phyloP scores from a whole-genome alignment of 768 basidiomycete species.

The Amanita pseudoporphyria region DNA sequence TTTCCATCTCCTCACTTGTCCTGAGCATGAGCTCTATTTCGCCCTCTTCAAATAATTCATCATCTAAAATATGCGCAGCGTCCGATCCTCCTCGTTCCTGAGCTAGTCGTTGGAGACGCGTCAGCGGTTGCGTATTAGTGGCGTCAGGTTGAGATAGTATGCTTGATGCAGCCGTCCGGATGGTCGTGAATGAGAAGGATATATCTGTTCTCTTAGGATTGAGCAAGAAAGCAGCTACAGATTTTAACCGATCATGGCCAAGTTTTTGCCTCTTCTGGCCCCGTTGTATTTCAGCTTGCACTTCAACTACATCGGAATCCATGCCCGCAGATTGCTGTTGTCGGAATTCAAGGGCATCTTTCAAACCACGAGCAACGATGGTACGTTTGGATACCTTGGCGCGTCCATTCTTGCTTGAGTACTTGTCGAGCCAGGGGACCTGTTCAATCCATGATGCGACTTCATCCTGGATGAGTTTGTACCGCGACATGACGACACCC shows the following conservation, averaged over 20 bases:
- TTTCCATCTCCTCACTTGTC: slow-evolving; percentile 38
- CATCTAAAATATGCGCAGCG: slow-evolving; percentile 44
- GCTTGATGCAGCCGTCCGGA: slow-evolving; percentile 1
- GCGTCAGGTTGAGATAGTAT: slow-evolving; percentile 17
- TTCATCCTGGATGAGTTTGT: slow-evolving; percentile 54
- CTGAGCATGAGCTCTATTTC: slow-evolving; percentile 59
- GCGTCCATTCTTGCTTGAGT: slow-evolving; percentile 38
- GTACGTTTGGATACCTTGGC: slow-evolving; percentile 55
- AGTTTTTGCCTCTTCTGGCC: slow-evolving; percentile 18
- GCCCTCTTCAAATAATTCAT: slow-evolving; percentile 61
- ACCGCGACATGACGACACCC: slow-evolving; percentile 55
- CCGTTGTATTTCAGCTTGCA: background rate
- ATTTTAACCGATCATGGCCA: slow-evolving; percentile 22
- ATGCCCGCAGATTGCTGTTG: slow-evolving; percentile 26
- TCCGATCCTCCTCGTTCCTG: slow-evolving; percentile 47
- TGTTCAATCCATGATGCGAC: slow-evolving; percentile 49
- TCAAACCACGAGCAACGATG: slow-evolving; percentile 56
- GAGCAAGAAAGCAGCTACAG: slow-evolving; percentile 48
- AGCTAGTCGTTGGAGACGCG: slow-evolving; percentile 58
- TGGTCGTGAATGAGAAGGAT: slow-evolving; percentile 8
- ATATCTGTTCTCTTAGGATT: slow-evolving; percentile 32
- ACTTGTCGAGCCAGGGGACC: slow-evolving; percentile 69
- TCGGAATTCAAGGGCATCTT: slow-evolving; percentile 62
- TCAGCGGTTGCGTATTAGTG: slow-evolving; percentile 24
- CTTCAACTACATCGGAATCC: background rate